phyloP scores from a whole-genome alignment of 495 filamentous ascomycete genomes.

The Aspergillus panamensis region DNA sequence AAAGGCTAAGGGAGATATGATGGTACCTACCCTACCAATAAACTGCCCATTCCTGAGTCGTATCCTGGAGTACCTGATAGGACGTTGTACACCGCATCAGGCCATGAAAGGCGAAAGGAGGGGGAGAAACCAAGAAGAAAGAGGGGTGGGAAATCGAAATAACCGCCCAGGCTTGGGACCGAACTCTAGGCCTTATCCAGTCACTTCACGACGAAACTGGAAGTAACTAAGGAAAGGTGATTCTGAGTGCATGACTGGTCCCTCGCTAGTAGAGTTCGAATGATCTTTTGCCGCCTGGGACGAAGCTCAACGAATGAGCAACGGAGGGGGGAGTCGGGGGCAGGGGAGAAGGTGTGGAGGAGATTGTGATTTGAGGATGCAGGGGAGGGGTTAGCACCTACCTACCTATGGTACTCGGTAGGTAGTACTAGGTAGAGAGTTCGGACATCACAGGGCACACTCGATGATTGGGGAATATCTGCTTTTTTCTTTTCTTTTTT shows the following conservation, averaged over 20 bases:
- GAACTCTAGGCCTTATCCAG: background rate
- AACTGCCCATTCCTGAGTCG: too few species aligned
- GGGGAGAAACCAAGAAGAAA: background rate
- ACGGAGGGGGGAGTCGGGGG: background rate
- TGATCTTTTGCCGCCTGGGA: background rate
- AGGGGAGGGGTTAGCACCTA: slow-evolving; percentile 9
- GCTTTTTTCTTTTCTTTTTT: background rate
- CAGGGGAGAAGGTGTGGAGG: background rate
- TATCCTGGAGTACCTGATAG: background rate
- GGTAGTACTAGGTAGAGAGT: too few species aligned
- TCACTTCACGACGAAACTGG: background rate
- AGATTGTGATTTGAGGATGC: slow-evolving; percentile 8
- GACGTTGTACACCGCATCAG: background rate
- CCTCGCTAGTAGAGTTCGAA: background rate
- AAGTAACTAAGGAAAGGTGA: background rate
- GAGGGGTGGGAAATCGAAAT: background rate
- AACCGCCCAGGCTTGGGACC: background rate
- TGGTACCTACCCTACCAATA: background rate
- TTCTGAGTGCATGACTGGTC: slow-evolving; percentile 1
- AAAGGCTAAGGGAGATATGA: slow-evolving; percentile 1
- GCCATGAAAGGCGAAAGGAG: background rate
- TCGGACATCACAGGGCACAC: slow-evolving; percentile 22
- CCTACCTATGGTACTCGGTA: too few species aligned
- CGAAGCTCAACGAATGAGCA: slow-evolving; percentile 2
- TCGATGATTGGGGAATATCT: slow-evolving; percentile 2